phyloP scores from a whole-genome alignment of 2,329 filamentous ascomycete genomes.

The Didymella segeticola region DNA sequence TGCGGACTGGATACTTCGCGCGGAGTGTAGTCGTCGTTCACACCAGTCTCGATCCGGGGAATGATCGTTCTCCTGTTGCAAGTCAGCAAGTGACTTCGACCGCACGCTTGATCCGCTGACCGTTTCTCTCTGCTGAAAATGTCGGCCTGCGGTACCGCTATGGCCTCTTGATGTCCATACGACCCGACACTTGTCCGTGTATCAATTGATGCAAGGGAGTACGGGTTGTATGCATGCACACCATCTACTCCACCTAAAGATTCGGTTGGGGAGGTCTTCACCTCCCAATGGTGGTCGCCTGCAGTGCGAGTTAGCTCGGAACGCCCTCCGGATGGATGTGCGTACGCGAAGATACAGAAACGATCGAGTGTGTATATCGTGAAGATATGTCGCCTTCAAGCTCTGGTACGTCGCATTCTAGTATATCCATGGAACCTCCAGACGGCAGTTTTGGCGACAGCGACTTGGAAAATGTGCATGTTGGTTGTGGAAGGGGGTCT shows the following conservation, averaged over 20 bases:
- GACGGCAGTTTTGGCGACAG: slow-evolving; percentile 43
- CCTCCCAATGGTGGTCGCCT: slow-evolving; percentile 40
- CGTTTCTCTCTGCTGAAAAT: slow-evolving; percentile 23
- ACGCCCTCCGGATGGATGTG: background rate
- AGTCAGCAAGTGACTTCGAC: background rate
- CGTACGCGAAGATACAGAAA: slow-evolving; percentile 38
- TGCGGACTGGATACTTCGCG: slow-evolving; percentile 7
- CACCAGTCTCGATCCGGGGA: slow-evolving; percentile 26
- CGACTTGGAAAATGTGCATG: slow-evolving; percentile 40
- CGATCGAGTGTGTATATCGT: slow-evolving; percentile 36
- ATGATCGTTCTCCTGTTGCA: slow-evolving; percentile 5
- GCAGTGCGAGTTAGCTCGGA: slow-evolving; percentile 10
- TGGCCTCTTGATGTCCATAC: slow-evolving; percentile 15
- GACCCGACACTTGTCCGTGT: slow-evolving; percentile 32
- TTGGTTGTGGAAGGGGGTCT: slow-evolving; percentile 39
- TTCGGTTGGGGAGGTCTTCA: slow-evolving; percentile 28
- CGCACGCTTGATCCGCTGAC: background rate
- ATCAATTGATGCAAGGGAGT: slow-evolving; percentile 34
- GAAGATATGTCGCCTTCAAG: slow-evolving; percentile 42
- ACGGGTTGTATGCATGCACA: slow-evolving; percentile 33
- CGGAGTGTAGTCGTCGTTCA: slow-evolving; percentile 26
- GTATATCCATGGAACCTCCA: slow-evolving; percentile 38
- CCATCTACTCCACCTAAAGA: slow-evolving; percentile 32
- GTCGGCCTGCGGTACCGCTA: slow-evolving; percentile 6
- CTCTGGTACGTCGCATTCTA: slow-evolving; percentile 36